These are phyloP conservation scores for Somion occarium DNA, from an alignment of 1,284 basidiomycete genomes.

Conservation along the genomic window DNA sequence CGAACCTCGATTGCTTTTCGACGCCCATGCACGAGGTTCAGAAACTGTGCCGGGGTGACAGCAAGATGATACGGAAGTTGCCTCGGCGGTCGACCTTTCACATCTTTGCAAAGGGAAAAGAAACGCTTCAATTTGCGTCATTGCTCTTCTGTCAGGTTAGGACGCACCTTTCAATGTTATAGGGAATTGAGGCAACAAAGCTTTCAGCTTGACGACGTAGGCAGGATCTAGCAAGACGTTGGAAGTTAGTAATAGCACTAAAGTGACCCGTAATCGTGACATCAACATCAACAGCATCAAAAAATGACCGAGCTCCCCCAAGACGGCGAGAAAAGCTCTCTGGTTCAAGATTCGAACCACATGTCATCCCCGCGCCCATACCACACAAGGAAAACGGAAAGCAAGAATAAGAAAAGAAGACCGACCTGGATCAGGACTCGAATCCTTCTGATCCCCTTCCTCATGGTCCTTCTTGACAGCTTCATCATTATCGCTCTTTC, in stretches of 20 bases:
- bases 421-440: constrained; percentile 18
- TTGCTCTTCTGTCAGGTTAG: neutral
- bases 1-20: constrained; percentile 68
- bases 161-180: constrained; percentile 54
- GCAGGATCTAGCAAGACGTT: constrained; percentile 23
- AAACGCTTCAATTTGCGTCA: neutral
- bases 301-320: no score
- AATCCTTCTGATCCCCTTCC: constrained; percentile 10
- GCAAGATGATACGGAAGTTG: constrained; percentile 53
- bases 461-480: constrained; percentile 11
- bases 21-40: constrained; percentile 46
- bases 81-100: constrained; percentile 31
- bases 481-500: constrained; percentile 8
- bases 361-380: no score
- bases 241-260: neutral
- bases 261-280: no score
- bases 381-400: neutral
- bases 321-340: no score
- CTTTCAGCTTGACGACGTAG: constrained; percentile 36
- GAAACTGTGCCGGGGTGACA: constrained; percentile 39
- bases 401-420: neutral
- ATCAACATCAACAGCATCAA: neutral
- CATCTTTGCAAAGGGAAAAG: constrained; percentile 26
- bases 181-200: constrained; percentile 48
- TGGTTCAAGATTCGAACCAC: no score